These are phyloP conservation scores for Meyerozyma athensensis DNA, from an alignment of 1,139 yeast species.

Conservation along the genomic window DNA sequence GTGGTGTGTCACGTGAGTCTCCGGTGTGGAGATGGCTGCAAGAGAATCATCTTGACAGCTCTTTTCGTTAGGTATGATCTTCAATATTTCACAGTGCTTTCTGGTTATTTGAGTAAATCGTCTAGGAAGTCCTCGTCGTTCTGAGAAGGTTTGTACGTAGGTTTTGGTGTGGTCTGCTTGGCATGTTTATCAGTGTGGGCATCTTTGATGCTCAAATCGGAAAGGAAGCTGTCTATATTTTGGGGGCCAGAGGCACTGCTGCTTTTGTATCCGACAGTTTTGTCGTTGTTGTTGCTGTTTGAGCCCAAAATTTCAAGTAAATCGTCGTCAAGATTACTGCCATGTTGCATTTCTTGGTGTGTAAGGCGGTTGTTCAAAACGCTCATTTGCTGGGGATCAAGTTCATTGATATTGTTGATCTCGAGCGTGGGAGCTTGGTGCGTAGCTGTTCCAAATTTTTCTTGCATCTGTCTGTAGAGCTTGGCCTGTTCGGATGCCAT, in stretches of 20 bases:
- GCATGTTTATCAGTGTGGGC: neutral
- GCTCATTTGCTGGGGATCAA: conserved; percentile 22
- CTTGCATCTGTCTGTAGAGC: conserved; percentile 27
- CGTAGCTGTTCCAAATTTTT: conserved; percentile 19
- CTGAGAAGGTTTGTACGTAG: conserved; percentile 1
- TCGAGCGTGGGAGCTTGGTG: conserved; percentile 24
- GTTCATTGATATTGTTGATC: conserved; percentile 28
- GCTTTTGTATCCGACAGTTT: conserved; percentile 2
- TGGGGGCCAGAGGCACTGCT: neutral
- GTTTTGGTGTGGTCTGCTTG: neutral
- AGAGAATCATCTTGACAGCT: no score
- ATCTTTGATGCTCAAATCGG: neutral
- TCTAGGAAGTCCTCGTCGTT: conserved; percentile 17
- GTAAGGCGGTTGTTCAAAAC: conserved; percentile 23
- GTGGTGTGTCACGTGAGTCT: no score
- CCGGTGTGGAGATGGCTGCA: no score
- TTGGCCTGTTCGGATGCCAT: conserved; percentile 23
- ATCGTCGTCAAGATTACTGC: conserved; percentile 11
- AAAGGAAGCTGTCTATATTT: conserved; percentile 1
- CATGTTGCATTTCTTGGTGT: conserved; percentile 6
- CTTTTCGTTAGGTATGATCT: no score
- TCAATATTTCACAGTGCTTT: no score
- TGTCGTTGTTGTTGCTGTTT: conserved; percentile 1
- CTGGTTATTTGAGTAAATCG: conserved; percentile 10
- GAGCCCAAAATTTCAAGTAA: conserved; percentile 15